phyloP scores from a whole-genome alignment of 2,329 filamentous ascomycete species.

The Diplodia seriata region DNA sequence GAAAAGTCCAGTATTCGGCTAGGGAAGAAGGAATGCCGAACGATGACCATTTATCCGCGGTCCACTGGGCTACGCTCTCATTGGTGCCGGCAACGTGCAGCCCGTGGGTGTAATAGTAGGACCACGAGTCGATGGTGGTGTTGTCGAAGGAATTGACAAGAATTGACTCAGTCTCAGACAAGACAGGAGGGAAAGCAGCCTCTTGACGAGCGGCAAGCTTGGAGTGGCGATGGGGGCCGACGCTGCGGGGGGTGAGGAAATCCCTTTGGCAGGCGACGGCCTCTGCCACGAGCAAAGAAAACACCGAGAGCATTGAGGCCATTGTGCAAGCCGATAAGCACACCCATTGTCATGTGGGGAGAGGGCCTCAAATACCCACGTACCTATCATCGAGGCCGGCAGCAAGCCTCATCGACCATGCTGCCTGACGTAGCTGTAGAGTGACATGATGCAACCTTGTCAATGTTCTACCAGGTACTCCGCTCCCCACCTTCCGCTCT shows the following conservation, averaged over 20 bases:
- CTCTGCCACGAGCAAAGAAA: conserved; percentile 9
- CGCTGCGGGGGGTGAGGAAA: conserved; percentile 8
- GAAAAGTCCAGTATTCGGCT: conserved; percentile 49
- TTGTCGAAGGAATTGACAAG: conserved; percentile 52
- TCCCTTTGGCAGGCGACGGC: conserved; percentile 22
- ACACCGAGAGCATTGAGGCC: conserved; percentile 12
- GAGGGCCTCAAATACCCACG: conserved; percentile 12
- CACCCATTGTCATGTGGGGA: background rate
- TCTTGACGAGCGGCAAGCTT: conserved; percentile 41
- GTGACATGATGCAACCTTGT: conserved; percentile 7
- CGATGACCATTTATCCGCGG: conserved; percentile 46
- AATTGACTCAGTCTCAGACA: conserved; percentile 49
- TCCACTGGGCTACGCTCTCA: conserved; percentile 51
- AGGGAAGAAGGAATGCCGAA: conserved; percentile 47
- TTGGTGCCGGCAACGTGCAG: conserved; percentile 45
- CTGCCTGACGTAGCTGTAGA: conserved; percentile 18
- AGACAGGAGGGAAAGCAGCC: conserved; percentile 42
- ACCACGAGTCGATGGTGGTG: conserved; percentile 48
- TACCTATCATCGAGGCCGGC: background rate
- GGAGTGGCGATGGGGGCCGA: conserved; percentile 32
- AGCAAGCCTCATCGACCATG: background rate
- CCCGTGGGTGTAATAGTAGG: conserved; percentile 48
- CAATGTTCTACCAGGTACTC: background rate
- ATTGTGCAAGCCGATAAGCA: conserved; percentile 1
- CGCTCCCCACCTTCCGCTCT: conserved; percentile 4